Evolutionary conservation across 2,329 filamentous ascomycete species (phyloP), one percentile per base, ranked within the genome.

Genomic region (Purpureocillium takamizusanense): DNA sequence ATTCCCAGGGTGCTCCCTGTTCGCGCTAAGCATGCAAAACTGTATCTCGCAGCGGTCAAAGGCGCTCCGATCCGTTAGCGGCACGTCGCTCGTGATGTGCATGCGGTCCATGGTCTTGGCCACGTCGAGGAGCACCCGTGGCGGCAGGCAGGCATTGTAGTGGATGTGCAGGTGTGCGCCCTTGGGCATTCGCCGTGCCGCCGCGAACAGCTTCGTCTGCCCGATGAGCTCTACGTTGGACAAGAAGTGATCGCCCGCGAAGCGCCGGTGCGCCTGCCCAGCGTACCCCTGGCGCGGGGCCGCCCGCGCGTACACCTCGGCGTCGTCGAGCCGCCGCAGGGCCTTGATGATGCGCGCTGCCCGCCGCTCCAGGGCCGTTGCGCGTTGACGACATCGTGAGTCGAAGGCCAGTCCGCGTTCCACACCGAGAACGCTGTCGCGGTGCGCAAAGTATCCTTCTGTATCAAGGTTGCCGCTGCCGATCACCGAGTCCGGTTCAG

Each of bases 141-240:
- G 80, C 12, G 67, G 63, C 4, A 87, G 63, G 43, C 82, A 84
- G n/a, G 83, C 73, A 54, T 87, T 88, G 66, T 85, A 87, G 56
- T 88, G 83, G 17, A 86, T 73, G 55, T 88, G 83, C 17, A 87
- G 64, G 52, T 87, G 79, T 1, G 73, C 72, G 3, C 82, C 83
- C 56, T 88, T 88, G 31, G 83, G 83, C 65, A 84, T 72, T 40
- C 56, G 52, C 25, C 62, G 62, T 6, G 78, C 72, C 18, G 82
- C 68, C 21, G 64, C 47, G 47, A 78, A 76, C 12, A 87, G 51
- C 32, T 62, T 57, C 8, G 81, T 84, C 34, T 66, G 37, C 29
- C 69, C 57, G 47, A 82, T 75, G 31, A 75, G 55, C 38, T 68
- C 56, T 33, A 65, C 54, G 48, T 78, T 78, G 37, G 69, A 66